A percentile compares a stretch with the other conserved stretches of the same genome.
Conservation (phyloP, 768 basidiomycete species). For the Pulveroboletus sp. region DNA sequence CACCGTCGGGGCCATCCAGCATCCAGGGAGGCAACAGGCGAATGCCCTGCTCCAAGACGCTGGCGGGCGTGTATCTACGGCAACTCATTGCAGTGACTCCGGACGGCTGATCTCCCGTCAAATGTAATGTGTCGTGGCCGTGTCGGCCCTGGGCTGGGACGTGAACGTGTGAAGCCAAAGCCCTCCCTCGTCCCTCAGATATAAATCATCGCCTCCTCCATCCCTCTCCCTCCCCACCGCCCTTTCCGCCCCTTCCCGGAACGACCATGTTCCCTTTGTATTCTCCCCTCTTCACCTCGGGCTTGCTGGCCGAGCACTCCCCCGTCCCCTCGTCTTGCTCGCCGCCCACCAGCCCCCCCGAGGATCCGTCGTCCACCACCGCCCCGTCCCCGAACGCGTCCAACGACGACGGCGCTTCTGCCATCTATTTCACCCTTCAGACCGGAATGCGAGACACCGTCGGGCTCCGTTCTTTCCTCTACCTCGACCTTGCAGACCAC, state of each 20-base stretch:
- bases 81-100: constrained; percentile 17
- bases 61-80: constrained; percentile 6
- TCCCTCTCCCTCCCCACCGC: background rate
- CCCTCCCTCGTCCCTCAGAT: too few relatives aligned
- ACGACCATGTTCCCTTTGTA: constrained; percentile 31
- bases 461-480: constrained; percentile 58
- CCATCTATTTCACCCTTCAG: constrained; percentile 47
- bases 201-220: constrained; percentile 9
- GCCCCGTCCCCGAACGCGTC: background rate
- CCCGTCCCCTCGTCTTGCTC: background rate
- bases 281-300: constrained; percentile 63
- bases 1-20: too few relatives aligned
- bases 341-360: too few relatives aligned
- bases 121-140: too few relatives aligned
- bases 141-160: constrained; percentile 8
- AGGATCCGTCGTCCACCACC: background rate
- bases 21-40: too few relatives aligned
- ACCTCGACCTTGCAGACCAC: constrained; percentile 61
- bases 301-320: constrained; percentile 40
- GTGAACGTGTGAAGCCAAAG: constrained; percentile 11
- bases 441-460: constrained; percentile 34
- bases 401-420: constrained; percentile 28
- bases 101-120: background rate
- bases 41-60: too few relatives aligned
- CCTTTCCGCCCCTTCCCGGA: background rate